Evolutionary conservation across 192 early-diverging fungal genomes (phyloP).

Genomic region (Entophlyctis helioformis): DNA sequence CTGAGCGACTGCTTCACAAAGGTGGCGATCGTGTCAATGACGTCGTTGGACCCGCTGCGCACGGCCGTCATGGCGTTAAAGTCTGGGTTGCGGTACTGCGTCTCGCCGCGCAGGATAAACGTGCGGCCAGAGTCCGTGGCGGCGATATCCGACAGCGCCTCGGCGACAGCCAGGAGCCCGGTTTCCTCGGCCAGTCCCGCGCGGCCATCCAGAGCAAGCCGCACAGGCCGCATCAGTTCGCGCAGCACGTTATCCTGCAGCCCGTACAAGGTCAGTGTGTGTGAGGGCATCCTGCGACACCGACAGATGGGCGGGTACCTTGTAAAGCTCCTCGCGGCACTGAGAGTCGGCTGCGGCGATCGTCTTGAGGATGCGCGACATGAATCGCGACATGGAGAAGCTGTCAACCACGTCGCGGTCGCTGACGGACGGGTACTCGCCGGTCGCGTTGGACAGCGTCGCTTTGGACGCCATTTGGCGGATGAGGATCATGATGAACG

Average conservation of each 20-base stretch:
- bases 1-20: conserved; percentile 9
- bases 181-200: not conserved
- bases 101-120: conserved; percentile 15
- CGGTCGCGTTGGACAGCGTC: too few species aligned
- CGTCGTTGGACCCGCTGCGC: not conserved
- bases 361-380: too few species aligned
- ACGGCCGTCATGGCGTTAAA: conserved; percentile 3
- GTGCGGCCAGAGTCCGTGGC: conserved; percentile 19
- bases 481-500: too few species aligned
- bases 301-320: too few species aligned
- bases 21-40: conserved; percentile 9
- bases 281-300: not conserved
- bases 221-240: conserved; percentile 24
- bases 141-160: conserved; percentile 25
- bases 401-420: too few species aligned
- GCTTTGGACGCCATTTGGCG: too few species aligned
- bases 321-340: conserved; percentile 9
- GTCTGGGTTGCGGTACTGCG: too few species aligned
- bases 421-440: too few species aligned
- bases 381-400: too few species aligned
- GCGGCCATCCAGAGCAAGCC: not conserved
- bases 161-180: conserved; percentile 20
- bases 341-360: conserved; percentile 10
- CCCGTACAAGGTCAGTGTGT: not conserved
- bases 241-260: conserved; percentile 14